Percentiles rank a stretch among this genome's conserved stretches.
These are phyloP conservation scores for Colletotrichum lentis DNA, from an alignment of 2,329 filamentous ascomycete species.

Conservation along the genomic window DNA sequence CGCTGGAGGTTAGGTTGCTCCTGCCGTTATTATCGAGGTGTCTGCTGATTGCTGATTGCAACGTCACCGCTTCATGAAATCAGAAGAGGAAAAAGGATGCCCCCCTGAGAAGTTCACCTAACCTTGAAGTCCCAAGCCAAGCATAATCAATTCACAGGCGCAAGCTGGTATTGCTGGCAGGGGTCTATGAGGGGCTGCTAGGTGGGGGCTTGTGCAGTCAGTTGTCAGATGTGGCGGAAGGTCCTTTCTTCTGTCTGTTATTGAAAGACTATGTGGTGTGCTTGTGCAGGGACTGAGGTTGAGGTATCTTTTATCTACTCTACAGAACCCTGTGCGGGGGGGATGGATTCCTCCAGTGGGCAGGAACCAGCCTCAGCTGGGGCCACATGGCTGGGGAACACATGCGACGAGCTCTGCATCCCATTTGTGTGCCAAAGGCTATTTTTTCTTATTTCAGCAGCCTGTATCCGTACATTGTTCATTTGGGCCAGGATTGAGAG, in stretches of 20 bases:
- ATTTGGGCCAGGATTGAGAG: background rate
- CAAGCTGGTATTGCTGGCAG: conserved; percentile 24
- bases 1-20: conserved; percentile 15
- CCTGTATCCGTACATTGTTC: too few relatives aligned
- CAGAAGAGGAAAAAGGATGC: background rate
- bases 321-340: conserved; percentile 16
- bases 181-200: conserved; percentile 2
- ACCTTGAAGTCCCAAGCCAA: conserved; percentile 21
- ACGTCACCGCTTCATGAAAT: conserved; percentile 36
- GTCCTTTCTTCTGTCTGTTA: conserved; percentile 7
- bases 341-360: background rate
- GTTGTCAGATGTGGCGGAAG: conserved; percentile 11
- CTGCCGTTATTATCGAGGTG: background rate
- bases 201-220: conserved; percentile 11
- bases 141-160: conserved; percentile 17
- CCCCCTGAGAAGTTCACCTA: conserved; percentile 30
- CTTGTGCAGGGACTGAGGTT: rapidly evolving
- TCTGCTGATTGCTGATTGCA: conserved; percentile 29
- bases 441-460: background rate
- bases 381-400: conserved; percentile 11
- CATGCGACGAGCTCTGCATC: conserved; percentile 28
- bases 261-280: background rate
- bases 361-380: conserved; percentile 25
- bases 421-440: conserved; percentile 27
- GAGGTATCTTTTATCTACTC: conserved; percentile 14